phyloP scores from a whole-genome alignment of 1,284 basidiomycete species.

The Trichosporon ovoides region DNA sequence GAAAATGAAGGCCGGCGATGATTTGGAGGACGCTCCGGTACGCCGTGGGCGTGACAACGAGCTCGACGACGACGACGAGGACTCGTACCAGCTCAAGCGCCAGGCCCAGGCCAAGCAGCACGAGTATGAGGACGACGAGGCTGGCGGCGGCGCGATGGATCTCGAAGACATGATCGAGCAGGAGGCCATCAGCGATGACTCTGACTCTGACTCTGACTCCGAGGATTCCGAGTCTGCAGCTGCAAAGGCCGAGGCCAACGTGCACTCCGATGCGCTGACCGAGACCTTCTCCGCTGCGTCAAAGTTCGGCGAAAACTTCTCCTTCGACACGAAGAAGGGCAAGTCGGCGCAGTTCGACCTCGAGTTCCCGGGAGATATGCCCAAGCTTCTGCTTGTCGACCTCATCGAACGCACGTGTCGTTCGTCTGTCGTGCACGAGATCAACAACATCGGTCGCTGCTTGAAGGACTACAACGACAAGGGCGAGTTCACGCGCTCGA shows the following conservation, averaged over 20 bases:
- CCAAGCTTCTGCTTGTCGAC: conserved; percentile 86
- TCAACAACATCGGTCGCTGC: conserved; percentile 70
- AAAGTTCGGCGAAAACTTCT: conserved; percentile 59
- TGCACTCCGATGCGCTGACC: conserved; percentile 47
- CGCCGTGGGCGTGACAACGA: conserved; percentile 51
- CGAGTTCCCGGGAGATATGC: conserved; percentile 60
- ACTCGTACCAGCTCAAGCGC: conserved; percentile 65
- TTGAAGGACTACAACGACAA: conserved; percentile 50
- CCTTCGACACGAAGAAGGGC: conserved; percentile 60
- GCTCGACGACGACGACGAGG: conserved; percentile 68
- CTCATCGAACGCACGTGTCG: conserved; percentile 80
- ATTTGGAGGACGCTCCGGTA: conserved; percentile 45
- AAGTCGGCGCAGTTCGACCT: conserved; percentile 70
- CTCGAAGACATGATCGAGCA: conserved; percentile 62
- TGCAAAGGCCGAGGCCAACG: conserved; percentile 51
- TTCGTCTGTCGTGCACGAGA: conserved; percentile 78
- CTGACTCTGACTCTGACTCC: conserved; percentile 41
- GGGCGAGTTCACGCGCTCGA: conserved; percentile 46
- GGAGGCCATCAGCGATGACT: conserved; percentile 33
- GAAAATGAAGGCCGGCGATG: conserved; percentile 45
- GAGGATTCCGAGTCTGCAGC: conserved; percentile 40
- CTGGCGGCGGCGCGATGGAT: conserved; percentile 57
- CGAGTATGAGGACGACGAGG: conserved; percentile 63
- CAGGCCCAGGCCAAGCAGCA: conserved; percentile 61
- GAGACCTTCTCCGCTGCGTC: conserved; percentile 52